Evolutionary conservation across 2,329 filamentous ascomycete species (phyloP).

Genomic region (Conoideocrella luteorostrata): DNA sequence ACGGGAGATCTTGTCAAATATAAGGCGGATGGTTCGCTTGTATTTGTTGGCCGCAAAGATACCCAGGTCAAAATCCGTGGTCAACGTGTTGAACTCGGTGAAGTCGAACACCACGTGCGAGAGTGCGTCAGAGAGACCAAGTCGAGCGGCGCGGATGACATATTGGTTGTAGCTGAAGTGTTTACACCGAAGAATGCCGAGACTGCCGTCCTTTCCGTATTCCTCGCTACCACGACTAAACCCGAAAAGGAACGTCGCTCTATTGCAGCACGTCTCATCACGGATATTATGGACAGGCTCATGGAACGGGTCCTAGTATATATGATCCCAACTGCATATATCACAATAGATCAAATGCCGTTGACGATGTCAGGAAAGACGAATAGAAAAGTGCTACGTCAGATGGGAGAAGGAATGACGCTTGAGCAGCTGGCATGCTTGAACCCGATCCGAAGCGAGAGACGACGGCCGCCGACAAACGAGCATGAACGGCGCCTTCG

Average conservation of each 20-base stretch:
- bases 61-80: slow-evolving; percentile 50
- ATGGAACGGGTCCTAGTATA: slow-evolving; percentile 11
- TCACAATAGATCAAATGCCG: slow-evolving; percentile 12
- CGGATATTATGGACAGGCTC: slow-evolving; percentile 6
- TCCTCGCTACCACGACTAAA: background rate
- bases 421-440: background rate
- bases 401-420: slow-evolving; percentile 2
- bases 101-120: slow-evolving; percentile 13
- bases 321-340: slow-evolving; percentile 14
- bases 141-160: too few species aligned
- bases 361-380: slow-evolving; percentile 12
- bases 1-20: slow-evolving; percentile 42
- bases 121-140: background rate
- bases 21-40: slow-evolving; percentile 24
- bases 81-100: slow-evolving; percentile 40
- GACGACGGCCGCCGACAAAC: background rate
- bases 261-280: background rate
- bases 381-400: slow-evolving; percentile 10
- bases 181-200: background rate
- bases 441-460: background rate
- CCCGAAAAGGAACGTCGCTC: too few species aligned
- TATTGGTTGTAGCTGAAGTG: slow-evolving; percentile 3
- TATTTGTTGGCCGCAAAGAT: slow-evolving; percentile 44
- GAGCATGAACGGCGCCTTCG: slow-evolving; percentile 7
- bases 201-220: too few species aligned